These are phyloP conservation scores for Holtermannia corniformis DNA, from an alignment of 768 basidiomycete species.

Conservation along the genomic window DNA sequence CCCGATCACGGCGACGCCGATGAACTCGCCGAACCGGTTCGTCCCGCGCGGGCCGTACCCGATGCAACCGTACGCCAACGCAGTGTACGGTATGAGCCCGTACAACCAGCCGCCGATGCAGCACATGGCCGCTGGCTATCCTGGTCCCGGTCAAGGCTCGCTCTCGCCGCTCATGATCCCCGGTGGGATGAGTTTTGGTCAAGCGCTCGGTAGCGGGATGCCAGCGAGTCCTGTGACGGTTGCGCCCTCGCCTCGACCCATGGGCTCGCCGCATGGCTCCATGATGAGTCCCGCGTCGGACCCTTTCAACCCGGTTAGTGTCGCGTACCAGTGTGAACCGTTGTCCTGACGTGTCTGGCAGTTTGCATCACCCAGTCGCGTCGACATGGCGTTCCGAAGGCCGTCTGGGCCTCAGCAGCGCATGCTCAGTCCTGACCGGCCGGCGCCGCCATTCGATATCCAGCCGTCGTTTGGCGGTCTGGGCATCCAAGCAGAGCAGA, in stretches of 20 bases:
- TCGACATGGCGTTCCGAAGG: slow-evolving; percentile 27
- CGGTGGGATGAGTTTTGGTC: slow-evolving; percentile 30
- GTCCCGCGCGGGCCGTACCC: background rate
- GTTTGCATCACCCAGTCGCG: slow-evolving; percentile 33
- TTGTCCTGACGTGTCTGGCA: slow-evolving; percentile 2
- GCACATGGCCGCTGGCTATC: background rate
- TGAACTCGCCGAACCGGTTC: background rate
- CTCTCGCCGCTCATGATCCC: slow-evolving; percentile 27
- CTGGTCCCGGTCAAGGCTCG: slow-evolving; percentile 8
- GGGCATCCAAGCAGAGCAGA: slow-evolving; percentile 26
- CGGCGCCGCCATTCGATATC: slow-evolving; percentile 27
- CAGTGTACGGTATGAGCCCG: slow-evolving; percentile 4
- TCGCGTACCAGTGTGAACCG: background rate
- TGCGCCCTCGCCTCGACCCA: slow-evolving; percentile 23
- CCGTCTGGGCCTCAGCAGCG: slow-evolving; percentile 5
- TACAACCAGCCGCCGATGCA: background rate
- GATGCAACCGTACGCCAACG: slow-evolving; percentile 3
- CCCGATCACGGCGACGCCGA: slow-evolving; percentile 48
- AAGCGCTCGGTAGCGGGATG: slow-evolving; percentile 16
- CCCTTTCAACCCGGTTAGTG: slow-evolving; percentile 41
- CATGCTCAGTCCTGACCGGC: slow-evolving; percentile 11
- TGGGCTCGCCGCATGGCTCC: slow-evolving; percentile 25
- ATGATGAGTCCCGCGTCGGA: slow-evolving; percentile 40
- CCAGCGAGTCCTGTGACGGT: slow-evolving; percentile 8
- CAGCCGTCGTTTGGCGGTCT: slow-evolving; percentile 38